These are phyloP conservation scores for Tylopilus sp. DNA, from an alignment of 1,284 basidiomycete genomes.

Conservation along the genomic window DNA sequence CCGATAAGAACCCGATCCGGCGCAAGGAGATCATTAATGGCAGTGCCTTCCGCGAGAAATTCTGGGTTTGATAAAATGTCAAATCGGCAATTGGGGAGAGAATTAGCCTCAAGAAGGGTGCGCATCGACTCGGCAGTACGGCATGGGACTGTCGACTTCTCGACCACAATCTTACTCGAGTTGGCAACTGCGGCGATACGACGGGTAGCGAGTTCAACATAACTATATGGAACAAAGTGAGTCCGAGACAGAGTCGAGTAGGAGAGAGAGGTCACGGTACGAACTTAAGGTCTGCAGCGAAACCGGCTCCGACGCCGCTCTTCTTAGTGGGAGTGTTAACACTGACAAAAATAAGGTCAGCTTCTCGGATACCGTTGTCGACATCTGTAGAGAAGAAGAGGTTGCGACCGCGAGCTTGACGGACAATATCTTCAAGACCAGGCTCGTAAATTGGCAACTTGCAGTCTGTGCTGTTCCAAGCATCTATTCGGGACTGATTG, in stretches of 20 bases:
- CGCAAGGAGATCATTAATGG: slow-evolving; percentile 81
- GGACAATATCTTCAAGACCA: slow-evolving; percentile 92
- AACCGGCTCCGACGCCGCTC: slow-evolving; percentile 94
- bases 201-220: slow-evolving; percentile 94
- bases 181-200: slow-evolving; percentile 91
- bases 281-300: slow-evolving; percentile 95
- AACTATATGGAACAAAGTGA: slow-evolving; percentile 48
- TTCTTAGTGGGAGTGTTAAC: slow-evolving; percentile 99
- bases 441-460: slow-evolving; percentile 94
- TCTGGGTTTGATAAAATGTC: slow-evolving; percentile 99
- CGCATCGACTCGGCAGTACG: slow-evolving; percentile 99
- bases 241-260: neutral
- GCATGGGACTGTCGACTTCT: slow-evolving; percentile 99
- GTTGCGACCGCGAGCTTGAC: slow-evolving; percentile 85
- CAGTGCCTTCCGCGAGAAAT: slow-evolving; percentile 98
- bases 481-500: slow-evolving; percentile 91
- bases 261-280: slow-evolving; percentile 27
- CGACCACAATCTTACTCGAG: slow-evolving; percentile 96
- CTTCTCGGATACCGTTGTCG: slow-evolving; percentile 88
- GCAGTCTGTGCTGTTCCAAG: slow-evolving; percentile 86
- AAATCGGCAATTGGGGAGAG: slow-evolving; percentile 85
- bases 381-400: slow-evolving; percentile 97
- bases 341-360: slow-evolving; percentile 86
- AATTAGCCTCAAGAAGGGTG: slow-evolving; percentile 97
- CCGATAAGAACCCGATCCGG: slow-evolving; percentile 98